Evolutionary conservation across 106 monocot genomes (phyloP).

Genomic region (Hemerocallis citrina): DNA sequence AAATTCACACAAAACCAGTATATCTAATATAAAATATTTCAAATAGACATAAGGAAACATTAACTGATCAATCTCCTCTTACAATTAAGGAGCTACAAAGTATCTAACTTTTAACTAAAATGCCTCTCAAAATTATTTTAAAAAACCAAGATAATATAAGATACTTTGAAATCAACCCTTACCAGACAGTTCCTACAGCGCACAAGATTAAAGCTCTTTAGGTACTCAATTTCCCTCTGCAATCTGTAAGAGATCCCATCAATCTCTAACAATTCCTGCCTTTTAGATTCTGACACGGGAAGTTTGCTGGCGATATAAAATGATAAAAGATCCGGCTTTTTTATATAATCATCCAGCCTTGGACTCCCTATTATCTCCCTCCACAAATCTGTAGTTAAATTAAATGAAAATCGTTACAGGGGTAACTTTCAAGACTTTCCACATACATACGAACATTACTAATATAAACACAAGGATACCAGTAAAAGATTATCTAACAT

Average conservation of each 20-base stretch:
- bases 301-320: constrained; percentile 91
- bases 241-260: constrained; percentile 90
- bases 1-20: neutral
- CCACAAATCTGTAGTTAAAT: constrained; percentile 68
- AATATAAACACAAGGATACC: neutral
- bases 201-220: constrained; percentile 65
- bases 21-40: neutral
- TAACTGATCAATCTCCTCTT: neutral
- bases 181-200: constrained; percentile 79
- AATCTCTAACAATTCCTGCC: constrained; percentile 91
- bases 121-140: neutral
- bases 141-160: neutral
- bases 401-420: neutral
- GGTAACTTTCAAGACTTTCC: neutral
- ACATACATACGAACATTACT: neutral
- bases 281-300: constrained; percentile 72
- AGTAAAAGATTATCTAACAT: neutral
- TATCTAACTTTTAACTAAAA: neutral
- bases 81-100: neutral
- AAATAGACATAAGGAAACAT: neutral
- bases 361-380: constrained; percentile 63
- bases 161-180: constrained; percentile 4
- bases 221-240: constrained; percentile 80
- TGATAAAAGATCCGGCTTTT: constrained; percentile 73
- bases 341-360: constrained; percentile 59